Percentiles rank a stretch among this genome's conserved stretches.
phyloP scores from a whole-genome alignment of 371 early-diverging fungal genomes.

The Zychaea mexicana region DNA sequence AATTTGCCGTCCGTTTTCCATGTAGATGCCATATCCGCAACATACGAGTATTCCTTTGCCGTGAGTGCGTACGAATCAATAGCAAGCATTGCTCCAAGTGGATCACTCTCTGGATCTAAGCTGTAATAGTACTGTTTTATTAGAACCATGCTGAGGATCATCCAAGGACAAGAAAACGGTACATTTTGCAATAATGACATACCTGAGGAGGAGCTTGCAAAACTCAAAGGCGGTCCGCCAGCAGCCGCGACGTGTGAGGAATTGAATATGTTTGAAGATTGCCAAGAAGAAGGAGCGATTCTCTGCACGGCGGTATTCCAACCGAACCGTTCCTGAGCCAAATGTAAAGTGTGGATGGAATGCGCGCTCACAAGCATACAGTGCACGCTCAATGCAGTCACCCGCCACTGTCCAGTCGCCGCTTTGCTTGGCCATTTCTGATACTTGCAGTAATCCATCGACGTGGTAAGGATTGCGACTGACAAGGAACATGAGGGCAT shows the following conservation, averaged over 20 bases:
- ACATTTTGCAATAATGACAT: too few relatives aligned
- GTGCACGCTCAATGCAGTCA: slow-evolving; percentile 81
- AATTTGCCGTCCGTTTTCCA: slow-evolving; percentile 45
- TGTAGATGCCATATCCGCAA: slow-evolving; percentile 47
- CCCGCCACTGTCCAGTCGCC: slow-evolving; percentile 77
- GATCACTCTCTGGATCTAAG: slow-evolving; percentile 78
- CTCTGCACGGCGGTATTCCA: slow-evolving; percentile 74
- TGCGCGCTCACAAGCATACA: slow-evolving; percentile 83
- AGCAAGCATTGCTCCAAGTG: slow-evolving; percentile 72
- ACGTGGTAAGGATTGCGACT: slow-evolving; percentile 85
- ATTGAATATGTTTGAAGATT: slow-evolving; percentile 82
- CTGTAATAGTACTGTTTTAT: too few relatives aligned
- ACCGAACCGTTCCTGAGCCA: slow-evolving; percentile 66
- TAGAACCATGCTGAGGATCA: not conserved
- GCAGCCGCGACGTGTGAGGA: slow-evolving; percentile 85
- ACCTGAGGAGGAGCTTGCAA: slow-evolving; percentile 73
- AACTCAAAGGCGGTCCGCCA: slow-evolving; percentile 94
- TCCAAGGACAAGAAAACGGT: too few relatives aligned
- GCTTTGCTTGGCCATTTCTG: slow-evolving; percentile 83
- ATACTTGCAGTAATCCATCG: slow-evolving; percentile 80
- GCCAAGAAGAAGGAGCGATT: slow-evolving; percentile 86
- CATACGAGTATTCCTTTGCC: slow-evolving; percentile 74
- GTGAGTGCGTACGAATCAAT: slow-evolving; percentile 86
- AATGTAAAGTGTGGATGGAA: slow-evolving; percentile 82
- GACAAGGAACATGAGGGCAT: slow-evolving; percentile 68